Base-by-base conservation (phyloP, 495 filamentous ascomycete genomes). In the Neurospora discreta region DNA sequence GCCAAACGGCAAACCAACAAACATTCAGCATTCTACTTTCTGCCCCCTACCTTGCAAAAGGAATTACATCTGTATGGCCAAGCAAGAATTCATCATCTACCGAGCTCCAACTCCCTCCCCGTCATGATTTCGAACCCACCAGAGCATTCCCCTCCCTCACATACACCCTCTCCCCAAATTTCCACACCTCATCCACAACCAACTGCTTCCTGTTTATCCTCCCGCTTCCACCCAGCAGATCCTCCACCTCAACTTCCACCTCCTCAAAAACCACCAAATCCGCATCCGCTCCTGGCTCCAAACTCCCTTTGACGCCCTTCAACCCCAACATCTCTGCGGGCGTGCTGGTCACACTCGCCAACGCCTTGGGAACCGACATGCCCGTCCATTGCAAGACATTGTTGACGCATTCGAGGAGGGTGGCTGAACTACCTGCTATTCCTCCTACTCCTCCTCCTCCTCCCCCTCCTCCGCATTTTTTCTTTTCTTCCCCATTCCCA, bases 311-410 rank as follows among this genome's bases (percentile, higher is more conserved):
- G 33, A 87, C 80, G 3, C 83, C 85, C 68, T 88, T 76, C 58
- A 94, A 69, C 1, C 90, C 90, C 33, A 96, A 79, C 89, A 96
- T 90, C 20, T 83, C 82, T 2, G 92, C 92, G 13, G 93, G 92
- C 10, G 89, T 90, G 16, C 84, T 83, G 2, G 93, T 93, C 11
- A 93, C 92, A 0, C 91, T 86, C 71, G 85, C 86, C 30, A 96
- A 79, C 0, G 89, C 91, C 76, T 88, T 83, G 0, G 90, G 87
- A 13, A 93, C 85, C 5, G 82, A 83, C 0, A 88, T 85, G 7
- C 87, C 88, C 0, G 89, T 86, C 90, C 90, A 94, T 70, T 85
- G 86, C 46, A 91, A 83, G 80, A 95, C 93, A 75, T 95, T 95
- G 67, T 88, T 90, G 40, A 94, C 88, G 76, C 93, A 96, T 75